Base-by-base conservation (phyloP, 108 stramenopile genomes). In the Poteriospumella lacustris region DNA sequence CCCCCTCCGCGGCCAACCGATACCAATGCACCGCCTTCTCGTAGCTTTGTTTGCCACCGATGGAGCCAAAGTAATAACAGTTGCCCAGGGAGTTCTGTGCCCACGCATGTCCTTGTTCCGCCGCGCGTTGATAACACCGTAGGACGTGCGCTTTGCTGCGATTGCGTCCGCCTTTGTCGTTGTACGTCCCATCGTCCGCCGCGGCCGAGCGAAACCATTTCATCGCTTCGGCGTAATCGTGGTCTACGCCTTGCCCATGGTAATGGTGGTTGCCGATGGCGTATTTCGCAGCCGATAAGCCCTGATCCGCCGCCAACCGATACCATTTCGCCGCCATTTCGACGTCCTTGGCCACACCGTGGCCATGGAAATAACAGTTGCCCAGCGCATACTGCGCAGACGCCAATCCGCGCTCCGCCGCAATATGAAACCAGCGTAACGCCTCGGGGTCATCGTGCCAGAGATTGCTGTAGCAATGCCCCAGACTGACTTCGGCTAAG, bases 241-340 rank as follows among this genome's bases (percentile, higher is more conserved):
- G 12, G 38, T 19, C 36, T 15, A 68, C 64, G 24, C 64, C 64
- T 15, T 19, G 36, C 19, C 64, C 64, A 68, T 39, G 15, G 12
- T 19, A 15, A 68, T 68, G 24, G 28, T 19, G 15, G 19, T 15
- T 39, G 34, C 64, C 64, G 15, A 68, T 12, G 19, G 12, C 24
- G 19, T 40, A 19, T 40, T 68, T 12, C 15, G 64, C 64, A 19
- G 24, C 15, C 12, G 64, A 12, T 19, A 36, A 36, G 36, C 64
- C 64, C 64, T 68, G 64, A 68, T 68, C 64, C 15, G 64, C 64
- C 19, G 64, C 64, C 36, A 68, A 68, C 24, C 36, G 19, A 56
- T 56, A 56, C 19, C 24, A 56, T 56, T 56, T 56, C 19, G 52
- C 24, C 19, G 52, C 15, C 15, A 19, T 56, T 56, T 56, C 52